Base-by-base conservation (phyloP, 208 protist genomes). In the Blechomonas ayalai region DNA sequence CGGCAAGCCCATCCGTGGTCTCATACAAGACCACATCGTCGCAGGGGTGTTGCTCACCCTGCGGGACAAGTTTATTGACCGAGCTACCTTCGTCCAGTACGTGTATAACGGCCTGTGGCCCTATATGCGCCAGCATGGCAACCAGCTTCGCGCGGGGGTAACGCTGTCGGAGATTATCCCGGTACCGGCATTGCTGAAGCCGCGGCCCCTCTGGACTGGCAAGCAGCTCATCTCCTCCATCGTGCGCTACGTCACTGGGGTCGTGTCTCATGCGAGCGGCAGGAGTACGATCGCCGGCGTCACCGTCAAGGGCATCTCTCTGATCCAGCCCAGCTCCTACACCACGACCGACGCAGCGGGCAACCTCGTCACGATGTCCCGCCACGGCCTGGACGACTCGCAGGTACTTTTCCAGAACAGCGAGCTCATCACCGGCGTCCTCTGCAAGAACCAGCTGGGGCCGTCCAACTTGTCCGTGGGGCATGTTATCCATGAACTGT, bases 21-120 rank as follows among this genome's bases (percentile, higher is more conserved):
- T 99, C 12, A 99, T 99, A 58, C 98, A 99, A 81, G 99, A 99
- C 75, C 97, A 99, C 59, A 87, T 99, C 37, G 86, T 97, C 8
- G 89, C 96, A 5, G 97, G 96, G 43, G 95, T 98, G 28, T 67
- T 98, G 34, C 59, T 99, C 2, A 99, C 96, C 15, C 71, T 86
- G 38, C 74, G 88, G 24, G 95, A 99, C 53, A 97, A 95, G 15
- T 99, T 99, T 55, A 67, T 99, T 16, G 82, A 86, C 4, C 59
- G 69, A 20, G 56, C 71, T n/a, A 72, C 88, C 10, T 99, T 97
- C 73, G 67, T 90, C 26, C 80, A 98, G 58, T 66, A 98, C 20
- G 55, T 98, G 5, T 98, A 95, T 71, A 63, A 82, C 42, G 88
- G 82, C 16, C 62, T 96, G 31, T 58, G 49, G 16, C 76, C 90